phyloP scores from a whole-genome alignment of 31 red algal genomes.

The Odonthalia washingtoniensis region DNA sequence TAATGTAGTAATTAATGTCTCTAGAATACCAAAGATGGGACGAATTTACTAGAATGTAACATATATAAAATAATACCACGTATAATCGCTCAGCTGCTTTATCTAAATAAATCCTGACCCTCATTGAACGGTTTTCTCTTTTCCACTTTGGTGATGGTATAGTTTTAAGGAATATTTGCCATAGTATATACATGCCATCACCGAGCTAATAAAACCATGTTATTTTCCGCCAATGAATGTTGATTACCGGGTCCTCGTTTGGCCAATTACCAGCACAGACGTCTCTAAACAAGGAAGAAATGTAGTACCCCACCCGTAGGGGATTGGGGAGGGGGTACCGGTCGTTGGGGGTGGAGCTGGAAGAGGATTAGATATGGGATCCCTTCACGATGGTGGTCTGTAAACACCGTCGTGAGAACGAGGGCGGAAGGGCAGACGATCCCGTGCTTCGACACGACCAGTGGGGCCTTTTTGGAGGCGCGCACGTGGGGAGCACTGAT shows the following conservation, averaged over 20 bases:
- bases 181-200: too few species aligned
- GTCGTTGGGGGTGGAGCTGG: too few species aligned
- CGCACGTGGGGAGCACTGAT: too few species aligned
- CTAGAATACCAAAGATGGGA: not conserved
- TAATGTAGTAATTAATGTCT: not conserved
- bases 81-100: slow-evolving; percentile 25
- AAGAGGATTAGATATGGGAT: too few species aligned
- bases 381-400: too few species aligned
- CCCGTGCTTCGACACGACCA: too few species aligned
- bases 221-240: not conserved
- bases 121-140: slow-evolving; percentile 11
- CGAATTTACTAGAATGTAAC: not conserved
- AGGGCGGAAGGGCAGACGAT: too few species aligned
- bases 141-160: not conserved
- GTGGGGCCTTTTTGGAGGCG: too few species aligned
- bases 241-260: not conserved
- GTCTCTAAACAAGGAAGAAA: slow-evolving; percentile 19
- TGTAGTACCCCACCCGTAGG: too few species aligned
- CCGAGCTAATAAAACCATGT: slow-evolving; percentile 34
- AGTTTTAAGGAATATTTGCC: slow-evolving; percentile 42
- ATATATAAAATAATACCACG: slow-evolving; percentile 17
- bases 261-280: slow-evolving; percentile 3
- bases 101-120: not conserved
- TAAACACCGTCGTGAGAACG: too few species aligned
- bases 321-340: too few species aligned